Base-by-base conservation (phyloP, 768 basidiomycete species). In the Rossbeevera mucosa region DNA sequence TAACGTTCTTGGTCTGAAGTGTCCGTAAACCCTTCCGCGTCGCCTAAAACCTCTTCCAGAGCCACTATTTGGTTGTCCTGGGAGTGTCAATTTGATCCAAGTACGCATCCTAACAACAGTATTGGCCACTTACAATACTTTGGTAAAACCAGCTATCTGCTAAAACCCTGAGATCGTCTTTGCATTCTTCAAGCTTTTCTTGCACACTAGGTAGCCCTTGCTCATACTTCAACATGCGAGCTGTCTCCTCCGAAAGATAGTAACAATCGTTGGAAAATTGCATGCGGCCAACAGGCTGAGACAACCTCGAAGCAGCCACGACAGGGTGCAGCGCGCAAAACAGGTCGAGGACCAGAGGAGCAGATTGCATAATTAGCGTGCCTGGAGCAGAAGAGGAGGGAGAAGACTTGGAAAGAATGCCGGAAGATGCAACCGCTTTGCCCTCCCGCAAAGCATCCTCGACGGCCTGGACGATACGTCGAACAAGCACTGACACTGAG, bases 181-280 rank as follows among this genome's bases (percentile, higher is more conserved):
- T 71, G 50, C 77, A 79, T 63, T 85, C 86, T 12, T 64, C 67
- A 38, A 85, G 64, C 52, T 73, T 78, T 41, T 76, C 80, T 57
- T 72, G 74, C 24, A 78, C 67, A 26, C 58, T 54, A 9, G 54
- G 41, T 2, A 58, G 52, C 7, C 52, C 64, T 25, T 72, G 72
- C 51, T 72, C 73, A 9, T 44, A 25, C 18, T 55, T 55, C 44
- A 59, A 25, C 6, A 70, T 14, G 12, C 62, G 60, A 18, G 18
- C 25, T 0, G 86, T 64, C 58, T 86, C 79, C 20, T 70, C 67
- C 26, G 75, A 75, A 24, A 94, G 75, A 64, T 86, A 90, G 20
- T 79, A 60, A 58, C 85, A 91, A 56, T 94, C 87, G 64, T 96
- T 96, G 16, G 89, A 83, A 64, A 87, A 87, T 45, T 81, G 80